Evolutionary conservation across 768 basidiomycete species (phyloP).

Genomic region (Serendipita sp.): DNA sequence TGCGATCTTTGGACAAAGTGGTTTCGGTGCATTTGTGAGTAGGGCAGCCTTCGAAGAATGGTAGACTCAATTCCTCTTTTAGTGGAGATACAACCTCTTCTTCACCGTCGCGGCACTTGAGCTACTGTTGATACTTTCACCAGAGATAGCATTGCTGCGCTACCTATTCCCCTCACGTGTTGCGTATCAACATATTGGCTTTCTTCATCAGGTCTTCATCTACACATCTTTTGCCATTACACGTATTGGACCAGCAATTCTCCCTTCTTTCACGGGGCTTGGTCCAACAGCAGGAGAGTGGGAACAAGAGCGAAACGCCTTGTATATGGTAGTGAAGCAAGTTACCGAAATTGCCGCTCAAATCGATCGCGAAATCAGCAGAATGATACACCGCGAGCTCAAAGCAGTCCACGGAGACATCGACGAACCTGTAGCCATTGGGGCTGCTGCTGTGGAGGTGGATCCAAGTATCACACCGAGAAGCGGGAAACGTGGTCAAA

Average conservation of each 20-base stretch:
- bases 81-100: conserved; percentile 77
- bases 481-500: neutral
- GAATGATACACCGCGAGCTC: neutral
- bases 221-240: conserved; percentile 58
- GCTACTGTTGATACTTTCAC: conserved; percentile 46
- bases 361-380: conserved; percentile 5
- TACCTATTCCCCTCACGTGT: conserved; percentile 46
- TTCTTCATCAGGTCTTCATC: conserved; percentile 65
- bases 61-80: neutral
- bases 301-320: neutral
- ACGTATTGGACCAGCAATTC: conserved; percentile 52
- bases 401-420: neutral
- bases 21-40: conserved; percentile 51
- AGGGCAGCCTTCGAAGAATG: conserved; percentile 1
- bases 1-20: conserved; percentile 44
- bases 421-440: neutral
- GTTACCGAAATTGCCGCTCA: conserved; percentile 1
- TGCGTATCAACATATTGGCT: conserved; percentile 58
- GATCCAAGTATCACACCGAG: neutral
- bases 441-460: neutral
- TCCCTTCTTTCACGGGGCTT: conserved; percentile 21
- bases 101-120: conserved; percentile 45
- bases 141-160: conserved; percentile 28
- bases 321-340: neutral
- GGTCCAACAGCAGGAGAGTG: neutral